Evolutionary conservation across 2,329 filamentous ascomycete genomes (phyloP), one percentile per base, ranked within the genome.

Genomic region (Venturia pyrina): DNA sequence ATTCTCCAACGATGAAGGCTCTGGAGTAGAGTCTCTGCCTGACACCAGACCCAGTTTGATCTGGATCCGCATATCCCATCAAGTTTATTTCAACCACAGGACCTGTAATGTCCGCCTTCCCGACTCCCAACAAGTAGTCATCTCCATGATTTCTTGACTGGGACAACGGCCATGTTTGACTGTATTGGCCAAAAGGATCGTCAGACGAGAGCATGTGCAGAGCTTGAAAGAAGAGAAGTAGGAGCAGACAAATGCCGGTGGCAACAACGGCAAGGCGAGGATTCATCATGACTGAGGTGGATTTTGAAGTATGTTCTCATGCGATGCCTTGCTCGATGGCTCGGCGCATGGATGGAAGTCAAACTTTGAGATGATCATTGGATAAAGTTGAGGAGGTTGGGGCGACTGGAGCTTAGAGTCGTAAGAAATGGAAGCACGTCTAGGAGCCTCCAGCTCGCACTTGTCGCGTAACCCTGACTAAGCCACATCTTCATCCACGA

Each of bases 51-150:
- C 93, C 93, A 40, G 89, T 79, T 78, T 98, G 93, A 53, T 85
- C 84, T n/a, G 88, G 80, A 75, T 93, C 89, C 41, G 93, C 93
- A 79, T 97, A 97, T 68, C 93, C 93, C 82, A 93, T 95, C 74
- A 97, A 84, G 71, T 91, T 92, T 73, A 97, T 85, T 75, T 97
- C 91, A 28, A 96, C 92, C 15, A 96, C 91, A 0, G 92, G 91
- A 1, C 90, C 88, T 62, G 88, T 90, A 70, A 90, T 88, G 74
- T 90, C 88, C 13, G 85, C 87, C 74, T 88, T 90, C 34, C 87
- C 88, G 28, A 88, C 86, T 28, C 88, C 88, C 24, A 90, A 75
- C 8, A 89, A 74, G 71, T 89, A 89, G 28, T 62, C 60, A 11
- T 62, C 60, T 37, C 3, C 15, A 34, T 59, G 11, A 37, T n/a